Base-by-base conservation (phyloP, 495 filamentous ascomycete species). In the Aspergillus coremiiformis region DNA sequence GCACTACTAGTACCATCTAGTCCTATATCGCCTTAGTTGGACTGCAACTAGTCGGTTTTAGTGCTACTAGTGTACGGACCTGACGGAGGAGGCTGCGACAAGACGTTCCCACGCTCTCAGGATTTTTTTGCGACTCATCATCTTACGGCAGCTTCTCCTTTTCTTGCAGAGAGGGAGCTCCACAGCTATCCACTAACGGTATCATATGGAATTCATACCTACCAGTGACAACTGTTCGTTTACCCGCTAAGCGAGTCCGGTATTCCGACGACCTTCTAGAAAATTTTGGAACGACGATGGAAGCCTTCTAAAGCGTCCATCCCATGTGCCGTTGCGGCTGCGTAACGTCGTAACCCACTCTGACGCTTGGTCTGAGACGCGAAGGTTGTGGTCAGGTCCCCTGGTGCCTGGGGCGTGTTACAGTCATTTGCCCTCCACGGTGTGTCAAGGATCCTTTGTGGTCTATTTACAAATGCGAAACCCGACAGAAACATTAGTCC, bases 261-360 rank as follows among this genome's bases (percentile, higher is more conserved):
- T 45, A 32, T 67, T 67, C 67, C 59, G 59, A 47, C 60, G 59
- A 61, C 54, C 69, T 72, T 72, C 69, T 66, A 70, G 69, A 72
- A 72, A 67, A 59, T 55, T 53, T 62, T 58, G 55, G 62, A 65
- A 65, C 56, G 51, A 32, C 32, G 24, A 47, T 66, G 52, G 64
- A 67, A 67, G 63, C 49, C 49, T 59, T 52, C 46, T 53, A 51
- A 57, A 58, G 44, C 46, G 33, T 45, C 39, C 45, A 12, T 49
- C 27, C 44, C 48, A 57, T 50, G 51, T 53, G 41, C 50, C 50
- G 42, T 26, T 47, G 50, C 50, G 29, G 51, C 46, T 51, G 41
- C 53, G 53, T 50, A 32, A 50, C 53, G 39, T 32, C 20, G 24
- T 39, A 24, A 42, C 35, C 29, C 30, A 46, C 42, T n/a, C 22